Evolutionary conservation across 805 yeast species (phyloP), one percentile per base, ranked within the genome.

Genomic region (Metschnikowia anglica): DNA sequence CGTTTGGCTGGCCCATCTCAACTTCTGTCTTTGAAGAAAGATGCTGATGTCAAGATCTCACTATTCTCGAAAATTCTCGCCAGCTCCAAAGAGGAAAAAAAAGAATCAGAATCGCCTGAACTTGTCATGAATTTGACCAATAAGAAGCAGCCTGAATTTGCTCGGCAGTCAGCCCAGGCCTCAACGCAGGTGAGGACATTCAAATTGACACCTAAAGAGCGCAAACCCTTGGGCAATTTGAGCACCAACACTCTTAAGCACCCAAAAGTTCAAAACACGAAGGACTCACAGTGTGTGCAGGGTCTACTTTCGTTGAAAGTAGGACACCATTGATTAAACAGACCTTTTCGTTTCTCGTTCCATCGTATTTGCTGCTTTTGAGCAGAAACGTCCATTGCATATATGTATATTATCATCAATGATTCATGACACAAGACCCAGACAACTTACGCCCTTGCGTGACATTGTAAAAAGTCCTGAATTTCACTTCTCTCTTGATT

Each of bases 81-180:
- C 25, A 15, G 16, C 35, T n/a, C 24, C 44, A 17, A 17, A 15
- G 19, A 33, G 30, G 11, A 41, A 39, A 17, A 38, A 33, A 13
- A 44, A 34, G 47, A 41, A 21, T 20, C 16, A 9, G 43, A 34
- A 34, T 19, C 39, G 30, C 37, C 38, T 11, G 37, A 32, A n/a
- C 52, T 48, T 15, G 54, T 51, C 34, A 37, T 51, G 49, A 51
- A 40, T 38, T 43, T 51, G 44, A 51, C 51, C 47, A 48, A 48
- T 39, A 51, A 51, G 29, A 51, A 51, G 26, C 54, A 51, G 39
- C 54, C 54, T 13, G 54, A 46, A 33, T 51, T 51, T 20, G 53
- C 50, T 27, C 48, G 54, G 30, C 46, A 43, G 28, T 36, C 43
- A 20, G 48, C 48, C 5, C 29, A 41, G 24, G 54, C 51, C 15